Base-by-base conservation (phyloP, 148 eudicot species). In the Diospyros kaki region DNA sequence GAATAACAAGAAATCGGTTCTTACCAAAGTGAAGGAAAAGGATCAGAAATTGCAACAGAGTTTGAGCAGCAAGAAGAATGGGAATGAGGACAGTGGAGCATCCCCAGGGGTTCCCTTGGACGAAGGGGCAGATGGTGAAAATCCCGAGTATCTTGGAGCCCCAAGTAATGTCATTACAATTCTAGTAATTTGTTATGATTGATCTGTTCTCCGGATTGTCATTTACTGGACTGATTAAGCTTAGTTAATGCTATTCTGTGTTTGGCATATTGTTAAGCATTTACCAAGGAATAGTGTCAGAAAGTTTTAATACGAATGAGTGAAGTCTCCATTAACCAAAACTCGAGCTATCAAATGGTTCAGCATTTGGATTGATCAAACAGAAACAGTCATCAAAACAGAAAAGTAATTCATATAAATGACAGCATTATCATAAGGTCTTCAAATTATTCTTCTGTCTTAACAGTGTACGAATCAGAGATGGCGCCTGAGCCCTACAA, bases 21-120 rank as follows among this genome's bases (percentile, higher is more conserved):
- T 93, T 50, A 65, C 86, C 14, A 93, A 76, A 85, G 90, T 91
- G 60, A 91, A 89, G 77, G 96, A 89, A 62, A 89, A 60, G 76
- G 96, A 94, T 11, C 86, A 68, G 74, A 93, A 86, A 83, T 76
- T 85, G 83, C 78, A 80, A n/a, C 79, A 80, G 68, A 76, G 59
- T 60, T 50, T 87, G n/a, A 76, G 45, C 45, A 85, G 58, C 74
- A 83, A 81, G 82, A 81, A 67, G 70, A 82, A 68, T 1, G 72
- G 72, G 51, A 59, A 79, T 48, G 78, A 80, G 28, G 72, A 71
- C 42, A 72, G 76, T 66, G 43, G 43, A 42, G 48, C 88, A 10
- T 88, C 85, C 40, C 74, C 83, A 2, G 79, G 83, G 81, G 84
- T 82, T 10, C 81, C 77, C 71, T 77, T 79, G 77, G 85, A 59